phyloP scores from a whole-genome alignment of 345 rosid species.

The Carallia pectinifolia region DNA sequence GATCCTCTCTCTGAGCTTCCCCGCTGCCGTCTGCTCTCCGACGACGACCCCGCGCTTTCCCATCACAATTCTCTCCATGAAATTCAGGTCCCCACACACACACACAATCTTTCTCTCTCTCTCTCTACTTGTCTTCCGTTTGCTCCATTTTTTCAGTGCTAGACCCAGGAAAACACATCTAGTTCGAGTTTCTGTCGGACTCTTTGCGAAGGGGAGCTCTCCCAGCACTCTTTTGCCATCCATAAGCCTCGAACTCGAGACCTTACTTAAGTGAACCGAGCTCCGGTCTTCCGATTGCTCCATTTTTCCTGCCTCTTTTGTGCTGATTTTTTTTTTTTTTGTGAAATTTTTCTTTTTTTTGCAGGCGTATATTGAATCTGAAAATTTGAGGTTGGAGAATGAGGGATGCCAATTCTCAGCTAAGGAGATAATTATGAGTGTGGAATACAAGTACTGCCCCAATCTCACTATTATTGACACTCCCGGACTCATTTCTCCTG shows the following conservation, averaged over 20 bases:
- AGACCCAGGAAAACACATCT: too few species aligned
- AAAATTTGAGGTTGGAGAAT: slow-evolving; percentile 80
- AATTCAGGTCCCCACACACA: slow-evolving; percentile 53
- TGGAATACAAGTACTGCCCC: slow-evolving; percentile 82
- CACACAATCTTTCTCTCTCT: too few species aligned
- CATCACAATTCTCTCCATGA: slow-evolving; percentile 60
- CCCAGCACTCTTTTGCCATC: too few species aligned
- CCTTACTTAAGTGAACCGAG: too few species aligned
- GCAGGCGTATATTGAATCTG: slow-evolving; percentile 81
- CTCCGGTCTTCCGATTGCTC: too few species aligned
- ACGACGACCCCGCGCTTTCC: slow-evolving; percentile 53
- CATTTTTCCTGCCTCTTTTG: neutral
- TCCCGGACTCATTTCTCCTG: slow-evolving; percentile 92
- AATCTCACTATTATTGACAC: slow-evolving; percentile 91
- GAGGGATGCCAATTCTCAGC: slow-evolving; percentile 72
- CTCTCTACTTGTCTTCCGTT: too few species aligned
- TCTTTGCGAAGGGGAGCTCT: too few species aligned
- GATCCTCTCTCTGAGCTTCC: slow-evolving; percentile 71
- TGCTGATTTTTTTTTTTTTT: slow-evolving; percentile 4
- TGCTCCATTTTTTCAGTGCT: too few species aligned
- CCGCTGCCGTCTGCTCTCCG: slow-evolving; percentile 67
- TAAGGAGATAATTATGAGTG: slow-evolving; percentile 77
- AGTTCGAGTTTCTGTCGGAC: too few species aligned
- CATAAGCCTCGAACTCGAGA: too few species aligned
- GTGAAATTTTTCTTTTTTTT: neutral